phyloP scores from a whole-genome alignment of 345 rosid genomes.

The Lumnitzera racemosa region DNA sequence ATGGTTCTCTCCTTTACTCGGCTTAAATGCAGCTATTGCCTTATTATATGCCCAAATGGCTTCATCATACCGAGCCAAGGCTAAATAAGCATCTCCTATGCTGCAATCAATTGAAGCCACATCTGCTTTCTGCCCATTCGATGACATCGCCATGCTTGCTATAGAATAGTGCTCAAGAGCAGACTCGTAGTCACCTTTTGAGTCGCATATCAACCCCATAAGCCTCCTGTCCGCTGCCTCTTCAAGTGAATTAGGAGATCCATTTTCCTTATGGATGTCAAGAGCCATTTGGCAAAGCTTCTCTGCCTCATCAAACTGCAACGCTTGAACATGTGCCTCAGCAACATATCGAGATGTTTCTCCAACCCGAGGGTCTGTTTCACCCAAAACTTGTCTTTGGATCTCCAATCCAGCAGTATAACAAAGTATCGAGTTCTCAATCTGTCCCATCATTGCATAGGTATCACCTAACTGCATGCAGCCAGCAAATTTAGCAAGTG shows the following conservation, averaged over 20 bases:
- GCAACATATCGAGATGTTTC: conserved; percentile 80
- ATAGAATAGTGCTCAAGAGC: conserved; percentile 85
- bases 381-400: conserved; percentile 78
- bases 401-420: conserved; percentile 82
- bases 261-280: conserved; percentile 56
- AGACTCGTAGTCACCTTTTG: conserved; percentile 65
- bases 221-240: conserved; percentile 85
- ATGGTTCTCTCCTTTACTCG: conserved; percentile 68
- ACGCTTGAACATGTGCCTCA: conserved; percentile 82
- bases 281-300: conserved; percentile 70
- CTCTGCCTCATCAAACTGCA: conserved; percentile 79
- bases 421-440: conserved; percentile 65
- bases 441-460: conserved; percentile 71
- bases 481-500: conserved; percentile 82
- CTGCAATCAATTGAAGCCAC: conserved; percentile 79
- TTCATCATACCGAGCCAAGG: conserved; percentile 72
- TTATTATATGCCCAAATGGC: conserved; percentile 80
- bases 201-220: conserved; percentile 80
- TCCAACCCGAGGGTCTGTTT: conserved; percentile 57
- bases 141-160: conserved; percentile 82
- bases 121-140: conserved; percentile 54
- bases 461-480: conserved; percentile 92
- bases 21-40: conserved; percentile 68
- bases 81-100: conserved; percentile 79
- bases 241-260: conserved; percentile 44